phyloP scores from a whole-genome alignment of 805 yeast species.

The Phaffomyces antillensis region DNA sequence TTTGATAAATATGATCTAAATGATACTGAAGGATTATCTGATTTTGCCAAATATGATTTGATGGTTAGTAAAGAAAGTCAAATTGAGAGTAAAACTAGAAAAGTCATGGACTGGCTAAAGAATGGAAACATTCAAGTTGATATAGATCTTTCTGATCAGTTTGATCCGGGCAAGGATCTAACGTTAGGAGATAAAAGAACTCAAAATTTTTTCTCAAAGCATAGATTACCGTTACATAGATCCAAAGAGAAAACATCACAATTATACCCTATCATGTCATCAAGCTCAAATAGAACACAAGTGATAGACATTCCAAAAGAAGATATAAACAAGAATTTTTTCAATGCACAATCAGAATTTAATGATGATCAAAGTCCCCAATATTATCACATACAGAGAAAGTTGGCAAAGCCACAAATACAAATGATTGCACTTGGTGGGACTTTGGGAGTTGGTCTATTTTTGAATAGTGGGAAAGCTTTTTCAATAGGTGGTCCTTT shows the following conservation, averaged over 20 bases:
- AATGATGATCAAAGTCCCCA: conserved; percentile 2
- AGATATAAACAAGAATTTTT: conserved; percentile 2
- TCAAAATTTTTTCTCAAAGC: neutral
- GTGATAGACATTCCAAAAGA: conserved; percentile 17
- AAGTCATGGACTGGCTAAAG: conserved; percentile 11
- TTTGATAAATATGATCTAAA: conserved; percentile 6
- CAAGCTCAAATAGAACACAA: conserved; percentile 18
- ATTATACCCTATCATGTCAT: neutral
- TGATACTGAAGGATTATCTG: conserved; percentile 15
- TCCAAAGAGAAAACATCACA: neutral
- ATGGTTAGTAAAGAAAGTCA: conserved; percentile 27
- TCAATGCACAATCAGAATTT: neutral
- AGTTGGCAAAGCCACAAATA: conserved; percentile 56
- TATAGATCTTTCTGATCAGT: conserved; percentile 16
- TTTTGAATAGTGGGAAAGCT: conserved; percentile 66
- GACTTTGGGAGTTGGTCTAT: conserved; percentile 70
- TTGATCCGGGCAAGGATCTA: conserved; percentile 20
- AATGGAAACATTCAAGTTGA: conserved; percentile 16
- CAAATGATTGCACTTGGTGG: conserved; percentile 79
- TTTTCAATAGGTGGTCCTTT: conserved; percentile 70
- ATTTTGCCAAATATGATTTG: conserved; percentile 29
- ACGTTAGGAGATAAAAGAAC: neutral
- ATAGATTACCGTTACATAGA: neutral
- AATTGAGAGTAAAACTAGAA: conserved; percentile 23
- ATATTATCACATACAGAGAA: conserved; percentile 39